Percentiles rank a stretch among this genome's conserved stretches.
phyloP scores from a whole-genome alignment of 192 early-diverging fungal species.

The Umbelopsis sp. region DNA sequence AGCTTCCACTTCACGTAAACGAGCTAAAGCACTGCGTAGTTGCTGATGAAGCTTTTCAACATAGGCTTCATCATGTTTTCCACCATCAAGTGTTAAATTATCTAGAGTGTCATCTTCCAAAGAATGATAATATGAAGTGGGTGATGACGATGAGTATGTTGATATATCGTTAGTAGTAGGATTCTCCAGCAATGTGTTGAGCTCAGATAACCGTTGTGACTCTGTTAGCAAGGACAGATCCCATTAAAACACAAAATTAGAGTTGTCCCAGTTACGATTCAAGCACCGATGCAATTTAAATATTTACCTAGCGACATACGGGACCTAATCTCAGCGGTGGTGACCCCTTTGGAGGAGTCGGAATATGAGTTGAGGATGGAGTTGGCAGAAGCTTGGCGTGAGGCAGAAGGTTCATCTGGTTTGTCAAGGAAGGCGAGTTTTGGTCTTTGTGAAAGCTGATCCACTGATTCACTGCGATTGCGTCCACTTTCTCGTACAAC shows the following conservation, averaged over 20 bases:
- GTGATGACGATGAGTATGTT: not conserved
- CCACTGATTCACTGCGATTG: slow-evolving; percentile 13
- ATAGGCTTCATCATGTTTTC: slow-evolving; percentile 7
- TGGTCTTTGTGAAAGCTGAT: slow-evolving; percentile 4
- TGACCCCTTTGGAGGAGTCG: not conserved
- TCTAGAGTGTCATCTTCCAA: not conserved
- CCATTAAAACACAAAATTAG: not conserved
- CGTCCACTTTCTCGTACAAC: not conserved
- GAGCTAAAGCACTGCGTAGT: slow-evolving; percentile 19
- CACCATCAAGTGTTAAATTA: not conserved
- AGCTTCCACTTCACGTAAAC: slow-evolving; percentile 23
- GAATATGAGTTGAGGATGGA: slow-evolving; percentile 34
- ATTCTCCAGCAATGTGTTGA: not conserved
- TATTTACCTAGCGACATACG: slow-evolving; percentile 9
- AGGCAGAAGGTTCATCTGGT: not conserved
- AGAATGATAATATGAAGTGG: not conserved
- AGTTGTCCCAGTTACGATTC: not conserved
- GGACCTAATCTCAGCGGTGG: not conserved
- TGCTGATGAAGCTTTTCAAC: slow-evolving; percentile 26
- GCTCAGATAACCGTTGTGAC: not conserved
- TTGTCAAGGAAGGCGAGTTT: not conserved
- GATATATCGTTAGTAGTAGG: not conserved
- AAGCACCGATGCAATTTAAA: not conserved
- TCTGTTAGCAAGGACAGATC: not conserved
- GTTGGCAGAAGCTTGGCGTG: slow-evolving; percentile 25